phyloP scores from a whole-genome alignment of 202 grass and related monocot species.

The Sporobolus alterniflorus region DNA sequence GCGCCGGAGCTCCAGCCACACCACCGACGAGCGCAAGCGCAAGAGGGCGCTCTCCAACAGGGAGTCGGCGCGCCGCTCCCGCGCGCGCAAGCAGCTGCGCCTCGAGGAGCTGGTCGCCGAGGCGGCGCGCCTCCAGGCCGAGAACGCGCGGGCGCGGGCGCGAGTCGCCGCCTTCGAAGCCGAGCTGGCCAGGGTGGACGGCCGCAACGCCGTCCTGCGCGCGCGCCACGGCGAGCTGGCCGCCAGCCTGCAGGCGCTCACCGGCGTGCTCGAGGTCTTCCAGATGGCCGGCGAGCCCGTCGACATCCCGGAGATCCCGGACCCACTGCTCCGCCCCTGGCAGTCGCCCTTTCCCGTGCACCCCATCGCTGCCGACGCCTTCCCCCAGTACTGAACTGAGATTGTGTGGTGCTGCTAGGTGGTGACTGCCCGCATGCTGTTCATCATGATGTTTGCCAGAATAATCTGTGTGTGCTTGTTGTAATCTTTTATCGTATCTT shows the following conservation, averaged over 20 bases:
- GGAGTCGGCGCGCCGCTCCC: conserved; percentile 68
- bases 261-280: conserved; percentile 55
- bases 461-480: not conserved
- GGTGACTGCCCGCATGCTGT: not conserved
- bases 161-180: conserved; percentile 32
- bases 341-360: conserved; percentile 48
- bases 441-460: conserved; percentile 26
- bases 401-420: conserved; percentile 21
- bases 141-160: conserved; percentile 45
- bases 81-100: conserved; percentile 66
- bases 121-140: conserved; percentile 55
- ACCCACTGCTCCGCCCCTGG: conserved; percentile 65
- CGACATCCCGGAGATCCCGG: conserved; percentile 60
- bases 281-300: conserved; percentile 53
- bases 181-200: conserved; percentile 50
- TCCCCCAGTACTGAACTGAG: not conserved
- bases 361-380: conserved; percentile 41
- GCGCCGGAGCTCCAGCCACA: conserved; percentile 57
- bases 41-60: conserved; percentile 81
- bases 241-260: conserved; percentile 44
- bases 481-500: not conserved
- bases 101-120: conserved; percentile 73
- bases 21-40: conserved; percentile 63
- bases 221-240: conserved; percentile 55
- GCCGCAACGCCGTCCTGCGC: conserved; percentile 66